Conservation (phyloP, 805 yeast genomes). For the Soucietia sequanensis region DNA sequence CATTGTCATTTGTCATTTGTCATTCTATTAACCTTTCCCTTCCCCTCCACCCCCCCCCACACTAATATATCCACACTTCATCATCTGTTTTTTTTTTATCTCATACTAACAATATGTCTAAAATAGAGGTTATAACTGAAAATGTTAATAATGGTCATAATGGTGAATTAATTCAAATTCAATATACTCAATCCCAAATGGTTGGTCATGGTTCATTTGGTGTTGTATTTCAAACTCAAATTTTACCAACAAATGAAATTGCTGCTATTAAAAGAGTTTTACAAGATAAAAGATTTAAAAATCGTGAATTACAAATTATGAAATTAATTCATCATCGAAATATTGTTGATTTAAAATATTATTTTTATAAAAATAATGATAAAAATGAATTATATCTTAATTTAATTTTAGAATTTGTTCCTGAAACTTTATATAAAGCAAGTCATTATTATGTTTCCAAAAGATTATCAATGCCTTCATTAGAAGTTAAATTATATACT, state of each 20-base stretch:
- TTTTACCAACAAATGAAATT: constrained; percentile 68
- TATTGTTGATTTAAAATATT: constrained; percentile 84
- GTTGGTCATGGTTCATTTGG: constrained; percentile 99
- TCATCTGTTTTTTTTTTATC: too few species aligned
- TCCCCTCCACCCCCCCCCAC: background rate
- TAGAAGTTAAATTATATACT: constrained; percentile 85
- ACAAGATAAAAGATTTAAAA: constrained; percentile 91
- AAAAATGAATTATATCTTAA: constrained; percentile 81
- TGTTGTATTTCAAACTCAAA: constrained; percentile 86
- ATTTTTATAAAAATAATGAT: constrained; percentile 73
- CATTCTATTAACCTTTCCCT: background rate
- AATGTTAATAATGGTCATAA: constrained; percentile 71
- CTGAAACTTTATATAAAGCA: constrained; percentile 94
- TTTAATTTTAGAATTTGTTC: constrained; percentile 86
- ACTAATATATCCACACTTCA: too few species aligned
- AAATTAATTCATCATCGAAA: constrained; percentile 81
- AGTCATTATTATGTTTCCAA: constrained; percentile 77
- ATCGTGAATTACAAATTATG: constrained; percentile 95
- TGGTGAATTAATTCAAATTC: constrained; percentile 59
- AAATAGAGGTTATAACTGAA: constrained; percentile 53
- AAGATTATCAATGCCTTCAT: constrained; percentile 77
- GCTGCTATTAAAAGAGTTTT: constrained; percentile 96
- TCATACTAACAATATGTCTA: constrained; percentile 39
- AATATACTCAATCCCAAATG: constrained; percentile 80
- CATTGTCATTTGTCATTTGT: background rate